These are phyloP conservation scores for Penicillium digitatum DNA, from an alignment of 2,329 filamentous ascomycete genomes.

Conservation along the genomic window DNA sequence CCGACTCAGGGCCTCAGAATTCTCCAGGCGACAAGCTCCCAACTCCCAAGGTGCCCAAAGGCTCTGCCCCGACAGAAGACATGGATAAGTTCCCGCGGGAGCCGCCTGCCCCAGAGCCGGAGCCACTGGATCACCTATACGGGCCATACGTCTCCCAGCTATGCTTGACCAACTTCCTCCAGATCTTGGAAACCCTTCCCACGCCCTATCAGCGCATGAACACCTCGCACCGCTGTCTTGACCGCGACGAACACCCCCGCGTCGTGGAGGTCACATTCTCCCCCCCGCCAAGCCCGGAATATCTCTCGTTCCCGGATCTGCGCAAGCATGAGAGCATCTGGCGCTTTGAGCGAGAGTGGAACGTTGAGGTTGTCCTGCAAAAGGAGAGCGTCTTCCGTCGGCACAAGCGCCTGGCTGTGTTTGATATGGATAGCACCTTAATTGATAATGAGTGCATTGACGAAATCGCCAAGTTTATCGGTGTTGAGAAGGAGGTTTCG, in stretches of 20 bases:
- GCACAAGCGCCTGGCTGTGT: constrained; percentile 82
- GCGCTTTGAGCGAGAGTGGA: constrained; percentile 83
- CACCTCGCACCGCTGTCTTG: constrained; percentile 48
- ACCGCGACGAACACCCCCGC: constrained; percentile 46
- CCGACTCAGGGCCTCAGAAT: constrained; percentile 43
- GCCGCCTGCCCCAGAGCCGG: constrained; percentile 52
- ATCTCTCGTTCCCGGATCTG: constrained; percentile 60
- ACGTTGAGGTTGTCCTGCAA: constrained; percentile 78
- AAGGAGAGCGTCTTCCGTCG: constrained; percentile 68
- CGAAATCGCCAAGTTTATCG: constrained; percentile 79
- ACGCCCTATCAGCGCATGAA: constrained; percentile 49
- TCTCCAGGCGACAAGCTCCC: constrained; percentile 39
- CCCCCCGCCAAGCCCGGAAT: constrained; percentile 47
- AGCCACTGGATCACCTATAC: constrained; percentile 54
- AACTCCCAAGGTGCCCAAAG: constrained; percentile 41
- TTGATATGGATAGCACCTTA: constrained; percentile 98
- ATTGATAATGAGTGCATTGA: constrained; percentile 98
- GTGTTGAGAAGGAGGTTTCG: constrained; percentile 76
- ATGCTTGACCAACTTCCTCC: constrained; percentile 55
- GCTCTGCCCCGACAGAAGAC: constrained; percentile 50
- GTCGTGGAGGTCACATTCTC: constrained; percentile 53
- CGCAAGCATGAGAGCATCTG: constrained; percentile 77
- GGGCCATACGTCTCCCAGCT: constrained; percentile 53
- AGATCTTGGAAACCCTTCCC: constrained; percentile 48
- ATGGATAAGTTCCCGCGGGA: constrained; percentile 53